Evolutionary conservation across 768 basidiomycete species (phyloP).

Genomic region (Gelatoporia subvermispora): DNA sequence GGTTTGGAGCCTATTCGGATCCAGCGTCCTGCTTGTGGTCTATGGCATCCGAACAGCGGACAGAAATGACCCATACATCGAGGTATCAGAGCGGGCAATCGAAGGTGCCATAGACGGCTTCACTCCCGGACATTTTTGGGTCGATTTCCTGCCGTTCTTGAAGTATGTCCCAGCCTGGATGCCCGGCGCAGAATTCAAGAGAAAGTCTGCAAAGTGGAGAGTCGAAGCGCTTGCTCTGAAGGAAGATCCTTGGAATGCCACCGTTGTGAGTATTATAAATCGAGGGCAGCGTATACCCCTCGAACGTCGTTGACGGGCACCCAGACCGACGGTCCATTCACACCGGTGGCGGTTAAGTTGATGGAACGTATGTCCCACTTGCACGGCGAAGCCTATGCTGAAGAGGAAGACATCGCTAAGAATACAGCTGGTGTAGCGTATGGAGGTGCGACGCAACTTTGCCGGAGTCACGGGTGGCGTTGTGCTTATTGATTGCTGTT

Average conservation of each 20-base stretch:
- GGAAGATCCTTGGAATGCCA: slow-evolving; percentile 15
- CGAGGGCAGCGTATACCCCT: not conserved
- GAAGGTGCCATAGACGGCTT: slow-evolving; percentile 29
- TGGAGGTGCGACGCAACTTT: too few relatives aligned
- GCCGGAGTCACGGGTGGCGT: too few relatives aligned
- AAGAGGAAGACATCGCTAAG: not conserved
- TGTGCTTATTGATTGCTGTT: not conserved
- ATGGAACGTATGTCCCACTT: too few relatives aligned
- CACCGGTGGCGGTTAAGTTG: too few relatives aligned
- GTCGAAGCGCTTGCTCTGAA: slow-evolving; percentile 5
- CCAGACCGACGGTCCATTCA: not conserved
- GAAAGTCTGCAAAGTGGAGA: not conserved
- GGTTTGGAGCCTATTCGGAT: slow-evolving; percentile 24
- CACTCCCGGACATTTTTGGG: slow-evolving; percentile 38
- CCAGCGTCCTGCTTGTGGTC: slow-evolving; percentile 37
- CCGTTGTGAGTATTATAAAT: slow-evolving; percentile 12
- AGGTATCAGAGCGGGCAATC: slow-evolving; percentile 29
- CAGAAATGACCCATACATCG: slow-evolving; percentile 37
- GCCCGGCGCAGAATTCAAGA: slow-evolving; percentile 18
- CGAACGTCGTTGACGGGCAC: not conserved
- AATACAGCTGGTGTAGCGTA: slow-evolving; percentile 11
- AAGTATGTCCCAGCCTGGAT: slow-evolving; percentile 14
- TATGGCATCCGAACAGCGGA: slow-evolving; percentile 34
- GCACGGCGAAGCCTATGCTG: not conserved
- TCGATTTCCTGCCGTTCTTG: slow-evolving; percentile 32